These are phyloP conservation scores for Alternaria viburni DNA, from an alignment of 2,329 filamentous ascomycete genomes.

Conservation along the genomic window DNA sequence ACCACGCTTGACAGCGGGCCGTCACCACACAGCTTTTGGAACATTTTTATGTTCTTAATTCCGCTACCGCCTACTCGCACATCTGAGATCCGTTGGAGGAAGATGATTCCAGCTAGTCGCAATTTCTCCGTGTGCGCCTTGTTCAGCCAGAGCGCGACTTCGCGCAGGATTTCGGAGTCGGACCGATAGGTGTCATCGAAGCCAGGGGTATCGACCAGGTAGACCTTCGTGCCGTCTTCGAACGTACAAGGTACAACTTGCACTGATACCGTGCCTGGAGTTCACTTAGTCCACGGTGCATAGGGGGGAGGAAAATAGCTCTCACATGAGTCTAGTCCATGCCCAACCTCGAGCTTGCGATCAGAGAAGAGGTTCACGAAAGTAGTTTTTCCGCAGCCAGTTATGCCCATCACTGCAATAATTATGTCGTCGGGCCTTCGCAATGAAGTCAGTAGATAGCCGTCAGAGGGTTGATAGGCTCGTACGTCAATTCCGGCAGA, in stretches of 20 bases:
- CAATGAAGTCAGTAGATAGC: neutral
- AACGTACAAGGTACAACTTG: conserved; percentile 4
- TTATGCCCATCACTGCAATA: conserved; percentile 53
- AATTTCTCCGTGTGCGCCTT: conserved; percentile 37
- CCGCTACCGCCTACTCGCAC: conserved; percentile 49
- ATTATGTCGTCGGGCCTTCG: conserved; percentile 9
- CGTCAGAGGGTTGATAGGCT: too few species aligned
- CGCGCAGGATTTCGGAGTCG: conserved; percentile 54
- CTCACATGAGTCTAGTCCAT: conserved; percentile 14
- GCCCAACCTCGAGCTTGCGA: conserved; percentile 6
- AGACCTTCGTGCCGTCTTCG: conserved; percentile 1
- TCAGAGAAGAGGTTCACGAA: conserved; percentile 41
- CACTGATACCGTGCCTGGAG: conserved; percentile 5
- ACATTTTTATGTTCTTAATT: conserved; percentile 54
- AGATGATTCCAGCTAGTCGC: conserved; percentile 55
- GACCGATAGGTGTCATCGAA: conserved; percentile 55
- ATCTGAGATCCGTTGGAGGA: conserved; percentile 55
- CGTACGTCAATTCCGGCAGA: neutral
- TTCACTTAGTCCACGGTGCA: neutral
- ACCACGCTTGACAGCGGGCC: conserved; percentile 51
- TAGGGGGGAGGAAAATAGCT: fast-evolving
- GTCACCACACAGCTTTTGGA: conserved; percentile 54
- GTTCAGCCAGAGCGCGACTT: conserved; percentile 51
- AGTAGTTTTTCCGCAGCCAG: conserved; percentile 50
- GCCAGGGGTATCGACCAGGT: conserved; percentile 56